phyloP scores from a whole-genome alignment of 352 stramenopile species.

The Globisporangium yorkense region DNA sequence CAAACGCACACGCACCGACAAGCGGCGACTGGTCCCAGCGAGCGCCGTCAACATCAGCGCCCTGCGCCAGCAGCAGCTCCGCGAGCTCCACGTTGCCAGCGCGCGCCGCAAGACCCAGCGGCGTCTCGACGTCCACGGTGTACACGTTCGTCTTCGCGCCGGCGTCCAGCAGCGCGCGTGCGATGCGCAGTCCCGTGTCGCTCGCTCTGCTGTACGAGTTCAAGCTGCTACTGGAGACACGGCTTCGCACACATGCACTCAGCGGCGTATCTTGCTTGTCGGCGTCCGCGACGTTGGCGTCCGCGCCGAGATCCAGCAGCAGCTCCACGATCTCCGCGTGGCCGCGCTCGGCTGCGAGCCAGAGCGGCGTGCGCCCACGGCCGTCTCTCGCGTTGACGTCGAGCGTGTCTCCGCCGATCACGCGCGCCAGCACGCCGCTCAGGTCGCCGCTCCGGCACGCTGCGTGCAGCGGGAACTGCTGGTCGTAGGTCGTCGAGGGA shows the following conservation, averaged over 20 bases:
- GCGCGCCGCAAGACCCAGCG: neutral
- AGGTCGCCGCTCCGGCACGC: neutral
- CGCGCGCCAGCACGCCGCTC: neutral
- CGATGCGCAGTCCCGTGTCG: neutral
- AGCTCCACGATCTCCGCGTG: neutral
- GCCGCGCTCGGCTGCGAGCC: neutral
- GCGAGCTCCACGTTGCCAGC: neutral
- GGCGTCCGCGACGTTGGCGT: neutral
- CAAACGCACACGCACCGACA: neutral
- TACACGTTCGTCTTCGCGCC: neutral
- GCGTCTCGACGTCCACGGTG: neutral
- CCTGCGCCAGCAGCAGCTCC: neutral
- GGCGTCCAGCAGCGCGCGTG: neutral
- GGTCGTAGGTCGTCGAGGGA: too few relatives aligned
- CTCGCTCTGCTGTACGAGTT: too few relatives aligned
- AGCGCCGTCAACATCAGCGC: neutral
- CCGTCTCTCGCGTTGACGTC: neutral
- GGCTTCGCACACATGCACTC: neutral
- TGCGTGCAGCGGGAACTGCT: neutral
- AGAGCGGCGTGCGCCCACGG: neutral
- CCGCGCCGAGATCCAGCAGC: neutral
- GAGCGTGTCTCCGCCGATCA: neutral
- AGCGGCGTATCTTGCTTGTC: neutral
- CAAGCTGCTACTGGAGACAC: neutral
- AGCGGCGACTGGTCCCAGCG: neutral